phyloP scores from a whole-genome alignment of 768 basidiomycete genomes.

The Bullera alba region DNA sequence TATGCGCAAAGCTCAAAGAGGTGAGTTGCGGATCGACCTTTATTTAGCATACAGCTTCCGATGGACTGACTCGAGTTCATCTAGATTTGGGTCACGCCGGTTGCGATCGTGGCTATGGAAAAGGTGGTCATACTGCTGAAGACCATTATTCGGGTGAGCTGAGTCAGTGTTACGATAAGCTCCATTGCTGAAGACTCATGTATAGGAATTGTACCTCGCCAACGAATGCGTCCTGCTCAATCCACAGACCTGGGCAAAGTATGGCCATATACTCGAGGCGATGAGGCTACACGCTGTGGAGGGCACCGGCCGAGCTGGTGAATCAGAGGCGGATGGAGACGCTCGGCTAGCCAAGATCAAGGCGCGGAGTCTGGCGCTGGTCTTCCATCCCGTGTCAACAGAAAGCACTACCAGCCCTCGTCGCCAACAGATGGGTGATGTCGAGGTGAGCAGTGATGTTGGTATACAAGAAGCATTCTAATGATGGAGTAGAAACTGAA shows the following conservation, averaged over 20 bases:
- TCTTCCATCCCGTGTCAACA: constrained; percentile 14
- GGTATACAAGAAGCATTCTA: too few species aligned
- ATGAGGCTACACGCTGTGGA: too few species aligned
- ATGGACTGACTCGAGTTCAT: too few species aligned
- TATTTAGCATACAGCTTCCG: neutral
- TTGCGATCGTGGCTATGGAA: constrained; percentile 1
- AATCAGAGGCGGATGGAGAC: too few species aligned
- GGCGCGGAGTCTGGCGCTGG: constrained; percentile 14
- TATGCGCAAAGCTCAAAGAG: constrained; percentile 27
- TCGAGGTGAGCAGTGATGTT: constrained; percentile 19
- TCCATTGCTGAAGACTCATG: too few species aligned
- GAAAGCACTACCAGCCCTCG: constrained; percentile 27
- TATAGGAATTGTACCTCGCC: too few species aligned
- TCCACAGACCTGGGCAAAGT: too few species aligned
- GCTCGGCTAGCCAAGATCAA: neutral
- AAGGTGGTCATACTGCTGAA: constrained; percentile 19
- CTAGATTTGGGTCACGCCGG: constrained; percentile 23
- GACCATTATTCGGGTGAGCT: constrained; percentile 16
- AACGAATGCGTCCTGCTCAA: too few species aligned
- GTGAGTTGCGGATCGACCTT: too few species aligned
- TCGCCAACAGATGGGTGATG: constrained; percentile 38
- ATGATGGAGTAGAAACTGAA: constrained; percentile 37
- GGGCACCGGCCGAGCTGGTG: too few species aligned
- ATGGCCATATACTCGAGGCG: too few species aligned
- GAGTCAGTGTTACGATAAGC: too few species aligned